phyloP scores from a whole-genome alignment of 2,329 filamentous ascomycete genomes.

The Exophiala bonariae region DNA sequence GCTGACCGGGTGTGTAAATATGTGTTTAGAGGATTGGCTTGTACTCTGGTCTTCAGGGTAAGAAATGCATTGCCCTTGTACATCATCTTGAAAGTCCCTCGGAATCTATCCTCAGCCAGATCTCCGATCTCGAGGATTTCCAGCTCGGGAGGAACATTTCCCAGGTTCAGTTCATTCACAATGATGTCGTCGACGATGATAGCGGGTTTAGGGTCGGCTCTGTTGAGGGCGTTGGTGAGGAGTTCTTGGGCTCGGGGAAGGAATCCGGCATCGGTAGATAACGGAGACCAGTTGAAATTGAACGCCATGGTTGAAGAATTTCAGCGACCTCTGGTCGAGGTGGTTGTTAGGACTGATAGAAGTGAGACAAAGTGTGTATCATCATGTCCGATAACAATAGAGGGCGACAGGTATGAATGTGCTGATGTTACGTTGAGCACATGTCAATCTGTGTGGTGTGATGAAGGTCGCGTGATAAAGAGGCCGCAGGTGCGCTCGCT shows the following conservation, averaged over 20 bases:
- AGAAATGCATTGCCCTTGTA: constrained; percentile 94
- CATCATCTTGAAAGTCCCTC: constrained; percentile 99
- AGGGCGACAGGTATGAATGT: too few relatives aligned
- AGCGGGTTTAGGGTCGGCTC: constrained; percentile 95
- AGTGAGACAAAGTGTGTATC: not conserved
- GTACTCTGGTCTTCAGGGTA: constrained; percentile 91
- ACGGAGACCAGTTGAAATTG: constrained; percentile 99
- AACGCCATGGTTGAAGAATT: constrained; percentile 73
- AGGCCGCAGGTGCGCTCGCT: too few relatives aligned
- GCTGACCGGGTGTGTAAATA: constrained; percentile 87
- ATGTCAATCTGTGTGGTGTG: too few relatives aligned
- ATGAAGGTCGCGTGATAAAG: too few relatives aligned
- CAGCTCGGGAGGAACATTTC: constrained; percentile 88
- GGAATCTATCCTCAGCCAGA: constrained; percentile 91
- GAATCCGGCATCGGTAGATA: constrained; percentile 91
- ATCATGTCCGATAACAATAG: too few relatives aligned
- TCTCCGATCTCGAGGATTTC: constrained; percentile 98
- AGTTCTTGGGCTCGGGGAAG: constrained; percentile 90
- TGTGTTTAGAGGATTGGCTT: constrained; percentile 96
- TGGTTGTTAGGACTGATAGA: not conserved
- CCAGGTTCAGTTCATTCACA: constrained; percentile 95
- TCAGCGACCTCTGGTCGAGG: not conserved
- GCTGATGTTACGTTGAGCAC: too few relatives aligned
- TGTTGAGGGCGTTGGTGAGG: constrained; percentile 92
- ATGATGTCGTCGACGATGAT: constrained; percentile 96